Evolutionary conservation across 768 basidiomycete genomes (phyloP), one percentile per base, ranked within the genome.

Genomic region (Lactifluus subvellereus): DNA sequence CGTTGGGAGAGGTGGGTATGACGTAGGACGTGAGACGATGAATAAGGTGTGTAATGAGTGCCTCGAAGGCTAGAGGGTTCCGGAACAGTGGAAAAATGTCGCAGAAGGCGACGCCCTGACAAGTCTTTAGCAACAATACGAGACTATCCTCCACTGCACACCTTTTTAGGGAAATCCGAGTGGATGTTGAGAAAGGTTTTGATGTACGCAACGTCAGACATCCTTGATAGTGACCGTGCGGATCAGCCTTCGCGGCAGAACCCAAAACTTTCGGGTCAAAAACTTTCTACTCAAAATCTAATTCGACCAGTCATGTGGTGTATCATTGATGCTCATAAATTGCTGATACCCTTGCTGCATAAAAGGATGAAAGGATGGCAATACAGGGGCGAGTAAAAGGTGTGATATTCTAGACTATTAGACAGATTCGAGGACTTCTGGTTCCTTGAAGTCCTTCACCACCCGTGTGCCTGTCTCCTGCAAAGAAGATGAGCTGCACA

Each of bases 391-490:
- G 64, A 59, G 42, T 54, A 66, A 56, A 60, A 50, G 40, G 54
- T 30, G 53, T 48, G 47, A 59, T 45, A 65, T 48, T 73, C 79
- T 59, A 54, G 32, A 27, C 57, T 51, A 54, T 87, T 86, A 98
- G 65, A 98, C 96, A 69, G 91, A 87, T 73, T 90, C 90, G 60
- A 91, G 84, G 70, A 94, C 84, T 79, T 94, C 92, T 50, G 95
- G 95, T 84, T 98, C 95, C 83, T 96, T 94, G 83, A 95, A 98
- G 75, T 96, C 94, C 81, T 91, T 94, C 62, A 82, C 89, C 59
- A 96, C 88, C 76, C 91, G 88, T 69, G 92, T 90, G 69, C 96
- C 96, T 53, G 93, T 94, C 82, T 96, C 94, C 90, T 96, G 72
- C 57, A 56, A 47, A 58, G 57, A 51, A 65, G 64, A 65, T 71